A percentile compares a stretch with the other conserved stretches of the same genome.
Evolutionary conservation across 176 grass and related monocot genomes (phyloP).

Genomic region (Urochloa ruziziensis): DNA sequence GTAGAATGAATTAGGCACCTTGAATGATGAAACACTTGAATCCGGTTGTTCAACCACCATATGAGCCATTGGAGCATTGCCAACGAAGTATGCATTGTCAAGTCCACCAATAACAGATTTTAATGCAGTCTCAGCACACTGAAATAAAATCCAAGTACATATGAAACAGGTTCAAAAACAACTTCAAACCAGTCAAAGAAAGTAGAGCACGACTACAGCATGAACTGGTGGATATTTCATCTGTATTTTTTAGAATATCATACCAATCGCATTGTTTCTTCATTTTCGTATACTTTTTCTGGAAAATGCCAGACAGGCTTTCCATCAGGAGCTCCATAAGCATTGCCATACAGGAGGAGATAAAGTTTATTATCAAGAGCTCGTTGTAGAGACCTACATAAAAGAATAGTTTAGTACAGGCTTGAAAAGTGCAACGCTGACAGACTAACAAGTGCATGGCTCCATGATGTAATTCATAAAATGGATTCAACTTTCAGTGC

Average conservation of each 20-base stretch:
- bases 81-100: constrained; percentile 85
- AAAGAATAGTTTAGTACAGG: constrained; percentile 8
- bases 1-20: constrained; percentile 75
- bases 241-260: not conserved
- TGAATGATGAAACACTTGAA: constrained; percentile 42
- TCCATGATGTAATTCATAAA: constrained; percentile 1
- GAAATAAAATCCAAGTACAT: not conserved
- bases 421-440: not conserved
- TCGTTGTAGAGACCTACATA: constrained; percentile 78
- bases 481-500: not conserved
- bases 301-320: constrained; percentile 92
- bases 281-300: constrained; percentile 91
- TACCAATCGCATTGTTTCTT: constrained; percentile 81
- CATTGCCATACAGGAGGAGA: constrained; percentile 79
- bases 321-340: constrained; percentile 56
- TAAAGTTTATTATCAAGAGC: constrained; percentile 89
- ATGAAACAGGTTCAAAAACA: not conserved
- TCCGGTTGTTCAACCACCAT: constrained; percentile 59
- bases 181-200: not conserved
- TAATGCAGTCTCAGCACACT: constrained; percentile 93
- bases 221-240: not conserved
- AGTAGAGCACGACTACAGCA: constrained; percentile 2
- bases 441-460: not conserved
- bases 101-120: constrained; percentile 79
- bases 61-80: constrained; percentile 96